Evolutionary conservation across 306 rosid genomes (phyloP).

Genomic region (Chamaecrista fasciculata): DNA sequence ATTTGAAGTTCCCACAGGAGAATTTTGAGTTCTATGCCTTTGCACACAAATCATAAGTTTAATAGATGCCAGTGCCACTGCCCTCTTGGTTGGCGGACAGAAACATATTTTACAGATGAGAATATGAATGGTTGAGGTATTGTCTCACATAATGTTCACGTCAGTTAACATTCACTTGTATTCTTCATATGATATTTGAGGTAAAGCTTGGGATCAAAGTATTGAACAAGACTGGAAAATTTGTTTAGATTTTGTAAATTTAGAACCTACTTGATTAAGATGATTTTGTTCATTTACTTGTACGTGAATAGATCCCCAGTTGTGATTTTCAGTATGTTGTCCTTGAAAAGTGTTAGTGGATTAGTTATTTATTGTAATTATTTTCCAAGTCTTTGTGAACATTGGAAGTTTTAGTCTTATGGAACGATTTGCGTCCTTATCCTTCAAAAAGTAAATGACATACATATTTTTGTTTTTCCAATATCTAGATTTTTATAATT

Average conservation of each 20-base stretch:
- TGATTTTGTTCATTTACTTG: slow-evolving; percentile 11
- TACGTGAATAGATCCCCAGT: slow-evolving; percentile 25
- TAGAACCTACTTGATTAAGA: slow-evolving; percentile 14
- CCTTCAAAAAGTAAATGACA: slow-evolving; percentile 18
- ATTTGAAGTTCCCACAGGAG: slow-evolving; percentile 11
- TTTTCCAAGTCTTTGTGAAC: slow-evolving; percentile 15
- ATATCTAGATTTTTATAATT: slow-evolving; percentile 2
- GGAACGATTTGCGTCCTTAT: slow-evolving; percentile 9
- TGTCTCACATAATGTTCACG: neutral
- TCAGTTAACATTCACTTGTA: slow-evolving; percentile 1
- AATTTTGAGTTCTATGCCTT: neutral
- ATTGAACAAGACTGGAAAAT: slow-evolving; percentile 15
- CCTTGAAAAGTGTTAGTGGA: slow-evolving; percentile 24
- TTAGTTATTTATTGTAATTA: slow-evolving; percentile 27
- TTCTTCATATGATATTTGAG: slow-evolving; percentile 26
- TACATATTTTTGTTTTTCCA: neutral
- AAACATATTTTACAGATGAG: slow-evolving; percentile 22
- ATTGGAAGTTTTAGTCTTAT: slow-evolving; percentile 18
- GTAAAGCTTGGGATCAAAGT: slow-evolving; percentile 19
- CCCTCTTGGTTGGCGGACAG: slow-evolving; percentile 1
- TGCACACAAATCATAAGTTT: neutral
- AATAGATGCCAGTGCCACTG: slow-evolving; percentile 20
- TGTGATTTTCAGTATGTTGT: slow-evolving; percentile 15
- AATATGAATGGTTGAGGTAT: neutral
- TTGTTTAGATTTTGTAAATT: slow-evolving; percentile 16